Percentiles rank a stretch among this genome's conserved stretches.
phyloP scores from a whole-genome alignment of 441 rosid genomes.

The Euphorbia celastroides region DNA sequence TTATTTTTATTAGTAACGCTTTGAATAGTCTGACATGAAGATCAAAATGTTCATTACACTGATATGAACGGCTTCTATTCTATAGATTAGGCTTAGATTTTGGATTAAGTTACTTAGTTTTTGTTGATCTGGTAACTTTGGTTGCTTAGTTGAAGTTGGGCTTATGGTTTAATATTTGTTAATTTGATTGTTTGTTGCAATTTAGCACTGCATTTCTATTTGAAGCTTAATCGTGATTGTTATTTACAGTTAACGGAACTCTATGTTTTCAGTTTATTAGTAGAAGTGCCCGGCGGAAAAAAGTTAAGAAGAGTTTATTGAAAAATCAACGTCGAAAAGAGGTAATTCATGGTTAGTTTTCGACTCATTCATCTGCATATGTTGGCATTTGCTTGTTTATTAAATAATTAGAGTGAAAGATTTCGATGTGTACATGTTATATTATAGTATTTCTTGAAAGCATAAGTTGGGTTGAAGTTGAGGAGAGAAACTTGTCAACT shows the following conservation, averaged over 20 bases:
- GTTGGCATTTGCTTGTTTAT: background rate
- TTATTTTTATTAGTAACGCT: too few relatives aligned
- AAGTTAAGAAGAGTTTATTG: constrained; percentile 70
- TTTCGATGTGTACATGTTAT: background rate
- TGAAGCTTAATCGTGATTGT: constrained; percentile 7
- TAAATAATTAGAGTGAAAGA: background rate
- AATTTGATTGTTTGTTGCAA: too few relatives aligned
- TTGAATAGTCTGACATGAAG: too few relatives aligned
- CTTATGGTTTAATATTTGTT: too few relatives aligned
- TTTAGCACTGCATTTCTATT: background rate
- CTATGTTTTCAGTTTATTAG: constrained; percentile 51
- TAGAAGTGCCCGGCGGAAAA: constrained; percentile 91
- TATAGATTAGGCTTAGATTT: too few relatives aligned
- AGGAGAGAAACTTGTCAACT: background rate
- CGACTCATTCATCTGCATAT: background rate
- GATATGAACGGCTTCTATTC: too few relatives aligned
- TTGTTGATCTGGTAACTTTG: too few relatives aligned
- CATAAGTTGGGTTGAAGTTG: background rate
- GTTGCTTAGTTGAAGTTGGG: too few relatives aligned
- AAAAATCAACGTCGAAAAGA: constrained; percentile 48
- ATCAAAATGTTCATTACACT: too few relatives aligned
- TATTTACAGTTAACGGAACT: constrained; percentile 18
- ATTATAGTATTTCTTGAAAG: background rate
- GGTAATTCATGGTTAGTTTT: constrained; percentile 32
- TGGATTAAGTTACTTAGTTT: too few relatives aligned